Conservation (phyloP, 257 asterid species). For the Asclepias syriaca region DNA sequence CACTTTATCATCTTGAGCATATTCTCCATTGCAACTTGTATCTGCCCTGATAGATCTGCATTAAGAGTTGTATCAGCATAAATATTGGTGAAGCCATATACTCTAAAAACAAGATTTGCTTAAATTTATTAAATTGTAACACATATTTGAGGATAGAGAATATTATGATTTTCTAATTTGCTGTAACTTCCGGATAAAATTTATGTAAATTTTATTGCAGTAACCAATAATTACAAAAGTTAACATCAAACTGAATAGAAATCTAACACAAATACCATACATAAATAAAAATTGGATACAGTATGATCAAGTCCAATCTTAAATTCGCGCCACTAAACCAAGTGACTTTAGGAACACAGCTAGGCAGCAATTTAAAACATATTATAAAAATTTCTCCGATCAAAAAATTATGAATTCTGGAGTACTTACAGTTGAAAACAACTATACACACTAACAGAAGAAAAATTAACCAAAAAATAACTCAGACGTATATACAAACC, state of each 20-base stretch:
- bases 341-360: neutral
- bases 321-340: neutral
- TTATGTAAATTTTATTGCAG: too few species aligned
- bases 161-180: neutral
- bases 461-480: neutral
- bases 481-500: neutral
- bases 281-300: neutral
- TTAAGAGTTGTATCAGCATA: neutral
- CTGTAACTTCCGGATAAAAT: too few species aligned
- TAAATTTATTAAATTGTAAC: neutral
- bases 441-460: neutral
- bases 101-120: neutral
- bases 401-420: neutral
- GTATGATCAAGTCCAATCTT: neutral
- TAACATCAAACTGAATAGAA: neutral
- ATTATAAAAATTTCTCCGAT: neutral
- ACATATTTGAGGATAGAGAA: neutral
- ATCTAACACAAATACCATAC: neutral
- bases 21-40: constrained; percentile 65
- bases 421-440: neutral
- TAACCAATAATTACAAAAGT: neutral
- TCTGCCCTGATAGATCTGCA: constrained; percentile 72
- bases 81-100: neutral
- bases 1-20: constrained; percentile 78
- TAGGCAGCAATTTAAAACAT: neutral